Evolutionary conservation across 331 rosid genomes (phyloP).

Genomic region (Pyrus hybrid): DNA sequence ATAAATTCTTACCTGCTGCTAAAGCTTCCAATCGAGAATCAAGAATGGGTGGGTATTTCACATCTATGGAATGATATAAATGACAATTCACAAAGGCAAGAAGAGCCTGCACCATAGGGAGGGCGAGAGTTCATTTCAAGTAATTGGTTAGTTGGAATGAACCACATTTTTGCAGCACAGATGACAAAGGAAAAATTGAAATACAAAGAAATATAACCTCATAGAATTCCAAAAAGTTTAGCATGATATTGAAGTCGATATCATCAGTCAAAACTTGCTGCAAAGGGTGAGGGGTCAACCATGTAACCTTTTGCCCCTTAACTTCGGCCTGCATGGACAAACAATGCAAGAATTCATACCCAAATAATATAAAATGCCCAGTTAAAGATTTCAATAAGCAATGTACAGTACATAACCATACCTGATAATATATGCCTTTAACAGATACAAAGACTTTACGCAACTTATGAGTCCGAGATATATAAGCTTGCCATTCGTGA

Average conservation of each 20-base stretch:
- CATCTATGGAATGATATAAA: constrained; percentile 63
- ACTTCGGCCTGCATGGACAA: constrained; percentile 60
- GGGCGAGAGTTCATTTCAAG: not conserved
- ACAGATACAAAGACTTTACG: constrained; percentile 77
- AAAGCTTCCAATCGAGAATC: constrained; percentile 72
- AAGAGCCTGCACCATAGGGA: constrained; percentile 47
- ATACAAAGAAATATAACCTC: constrained; percentile 39
- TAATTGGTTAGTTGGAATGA: not conserved
- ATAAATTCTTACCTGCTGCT: constrained; percentile 51
- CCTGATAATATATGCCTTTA: constrained; percentile 98
- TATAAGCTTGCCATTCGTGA: constrained; percentile 89
- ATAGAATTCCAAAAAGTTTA: constrained; percentile 66
- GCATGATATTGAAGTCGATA: constrained; percentile 63
- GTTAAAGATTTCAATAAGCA: not conserved
- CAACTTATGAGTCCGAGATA: constrained; percentile 65
- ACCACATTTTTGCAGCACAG: not conserved
- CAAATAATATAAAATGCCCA: not conserved
- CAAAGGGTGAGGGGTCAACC: constrained; percentile 88
- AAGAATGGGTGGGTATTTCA: constrained; percentile 80
- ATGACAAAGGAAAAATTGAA: not conserved
- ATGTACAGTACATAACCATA: constrained; percentile 5
- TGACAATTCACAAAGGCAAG: constrained; percentile 61
- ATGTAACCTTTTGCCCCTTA: constrained; percentile 66
- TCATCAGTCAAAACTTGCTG: constrained; percentile 81
- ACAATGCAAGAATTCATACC: not conserved